These are phyloP conservation scores for Lentinus brumalis DNA, from an alignment of 768 basidiomycete species.

Conservation along the genomic window DNA sequence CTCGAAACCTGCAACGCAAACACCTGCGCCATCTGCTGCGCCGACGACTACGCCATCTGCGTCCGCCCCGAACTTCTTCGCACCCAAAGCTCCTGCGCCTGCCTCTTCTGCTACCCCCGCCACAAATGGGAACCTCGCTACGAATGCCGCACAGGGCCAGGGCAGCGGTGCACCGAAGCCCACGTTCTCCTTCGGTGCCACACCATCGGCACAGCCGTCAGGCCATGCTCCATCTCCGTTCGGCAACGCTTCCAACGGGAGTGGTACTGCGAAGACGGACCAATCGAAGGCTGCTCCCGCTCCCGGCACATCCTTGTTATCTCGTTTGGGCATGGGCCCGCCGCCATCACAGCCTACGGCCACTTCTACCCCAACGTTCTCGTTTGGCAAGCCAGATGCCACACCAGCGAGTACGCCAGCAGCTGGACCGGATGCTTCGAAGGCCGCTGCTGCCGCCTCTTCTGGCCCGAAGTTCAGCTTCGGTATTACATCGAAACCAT, in stretches of 20 bases:
- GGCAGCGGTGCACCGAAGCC: constrained; percentile 7
- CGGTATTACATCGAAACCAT: constrained; percentile 9
- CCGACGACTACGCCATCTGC: constrained; percentile 10
- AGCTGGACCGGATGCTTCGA: neutral
- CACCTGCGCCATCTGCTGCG: constrained; percentile 4
- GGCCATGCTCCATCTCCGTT: neutral
- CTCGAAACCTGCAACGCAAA: constrained; percentile 27
- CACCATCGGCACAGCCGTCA: neutral
- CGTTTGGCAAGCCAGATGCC: constrained; percentile 1
- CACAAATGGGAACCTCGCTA: neutral
- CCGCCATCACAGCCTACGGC: constrained; percentile 1
- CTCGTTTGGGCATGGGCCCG: constrained; percentile 18
- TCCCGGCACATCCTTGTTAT: constrained; percentile 14
- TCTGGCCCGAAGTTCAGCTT: constrained; percentile 18
- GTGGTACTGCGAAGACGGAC: constrained; percentile 1
- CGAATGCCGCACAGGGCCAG: constrained; percentile 11
- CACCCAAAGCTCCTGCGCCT: constrained; percentile 6
- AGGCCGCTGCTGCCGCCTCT: neutral
- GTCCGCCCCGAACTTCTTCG: constrained; percentile 11
- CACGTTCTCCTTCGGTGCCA: constrained; percentile 7
- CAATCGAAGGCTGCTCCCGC: constrained; percentile 1
- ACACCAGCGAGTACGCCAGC: neutral
- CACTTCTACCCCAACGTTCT: constrained; percentile 3
- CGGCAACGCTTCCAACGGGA: neutral
- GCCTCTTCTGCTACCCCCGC: neutral